Conservation (phyloP, 208 protist species). For the Naegleria fowleri region DNA sequence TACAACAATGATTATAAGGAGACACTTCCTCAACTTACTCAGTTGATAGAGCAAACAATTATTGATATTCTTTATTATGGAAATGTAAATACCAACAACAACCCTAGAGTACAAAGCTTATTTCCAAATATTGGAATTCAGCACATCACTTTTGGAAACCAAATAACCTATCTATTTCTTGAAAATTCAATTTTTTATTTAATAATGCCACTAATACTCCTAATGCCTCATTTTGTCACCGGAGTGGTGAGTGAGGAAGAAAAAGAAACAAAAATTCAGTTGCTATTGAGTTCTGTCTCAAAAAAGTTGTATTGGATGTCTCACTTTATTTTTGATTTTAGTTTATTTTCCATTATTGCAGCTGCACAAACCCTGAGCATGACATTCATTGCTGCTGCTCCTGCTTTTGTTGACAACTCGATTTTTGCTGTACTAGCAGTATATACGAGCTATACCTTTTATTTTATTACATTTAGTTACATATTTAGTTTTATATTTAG, state of each 20-base stretch:
- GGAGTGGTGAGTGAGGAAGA: background rate
- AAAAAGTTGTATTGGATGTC: background rate
- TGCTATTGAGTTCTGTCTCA: background rate
- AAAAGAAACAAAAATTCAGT: constrained; percentile 1
- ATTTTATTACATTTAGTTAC: background rate
- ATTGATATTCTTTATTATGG: background rate
- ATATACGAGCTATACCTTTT: background rate
- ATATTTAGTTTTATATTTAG: constrained; percentile 3
- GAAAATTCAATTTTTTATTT: background rate
- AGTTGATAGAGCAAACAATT: background rate
- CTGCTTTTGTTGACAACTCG: background rate
- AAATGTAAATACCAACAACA: too few relatives aligned
- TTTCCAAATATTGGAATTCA: background rate
- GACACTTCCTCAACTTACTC: background rate
- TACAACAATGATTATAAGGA: background rate
- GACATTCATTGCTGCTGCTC: background rate
- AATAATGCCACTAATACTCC: background rate
- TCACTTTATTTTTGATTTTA: background rate
- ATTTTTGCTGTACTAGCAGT: background rate
- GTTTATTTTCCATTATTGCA: background rate
- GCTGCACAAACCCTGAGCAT: background rate
- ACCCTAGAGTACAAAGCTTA: background rate
- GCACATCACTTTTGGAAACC: background rate
- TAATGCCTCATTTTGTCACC: background rate
- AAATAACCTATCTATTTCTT: background rate